A percentile compares a stretch with the other conserved stretches of the same genome.
phyloP scores from a whole-genome alignment of 768 basidiomycete species.

The Amanita inopinata region DNA sequence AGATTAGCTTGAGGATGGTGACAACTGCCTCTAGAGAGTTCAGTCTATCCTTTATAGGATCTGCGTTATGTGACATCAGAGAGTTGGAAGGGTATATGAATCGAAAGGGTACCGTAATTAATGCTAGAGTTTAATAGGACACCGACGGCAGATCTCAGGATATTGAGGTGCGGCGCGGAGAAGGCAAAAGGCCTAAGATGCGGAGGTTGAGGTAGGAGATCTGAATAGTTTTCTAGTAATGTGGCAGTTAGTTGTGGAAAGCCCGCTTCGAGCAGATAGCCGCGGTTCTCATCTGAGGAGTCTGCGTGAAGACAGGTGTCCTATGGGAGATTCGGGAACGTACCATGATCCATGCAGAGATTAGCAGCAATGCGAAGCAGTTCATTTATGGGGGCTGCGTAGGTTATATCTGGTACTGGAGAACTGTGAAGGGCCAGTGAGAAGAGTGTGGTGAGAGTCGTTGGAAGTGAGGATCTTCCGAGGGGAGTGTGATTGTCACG shows the following conservation, averaged over 20 bases:
- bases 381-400: conserved; percentile 48
- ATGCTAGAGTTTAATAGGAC: conserved; percentile 71
- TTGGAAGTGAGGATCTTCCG: conserved; percentile 56
- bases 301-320: background rate
- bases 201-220: conserved; percentile 28
- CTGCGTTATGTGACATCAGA: conserved; percentile 27
- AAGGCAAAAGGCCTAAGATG: conserved; percentile 35
- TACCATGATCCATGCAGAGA: conserved; percentile 77
- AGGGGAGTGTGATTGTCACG: conserved; percentile 65
- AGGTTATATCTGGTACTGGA: conserved; percentile 32
- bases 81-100: background rate
- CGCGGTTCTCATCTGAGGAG: conserved; percentile 65
- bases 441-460: conserved; percentile 53
- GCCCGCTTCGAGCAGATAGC: conserved; percentile 56
- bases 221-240: conserved; percentile 61
- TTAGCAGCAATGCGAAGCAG: conserved; percentile 75
- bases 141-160: conserved; percentile 71
- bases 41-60: conserved; percentile 60
- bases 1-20: conserved; percentile 59
- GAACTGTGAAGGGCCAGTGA: conserved; percentile 42
- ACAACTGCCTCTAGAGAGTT: conserved; percentile 59
- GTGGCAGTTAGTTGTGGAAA: conserved; percentile 60
- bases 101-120: conserved; percentile 50
- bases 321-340: conserved; percentile 14
- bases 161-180: conserved; percentile 52